These are phyloP conservation scores for Starmerella ratchasimensis DNA, from an alignment of 805 yeast genomes.

Conservation along the genomic window DNA sequence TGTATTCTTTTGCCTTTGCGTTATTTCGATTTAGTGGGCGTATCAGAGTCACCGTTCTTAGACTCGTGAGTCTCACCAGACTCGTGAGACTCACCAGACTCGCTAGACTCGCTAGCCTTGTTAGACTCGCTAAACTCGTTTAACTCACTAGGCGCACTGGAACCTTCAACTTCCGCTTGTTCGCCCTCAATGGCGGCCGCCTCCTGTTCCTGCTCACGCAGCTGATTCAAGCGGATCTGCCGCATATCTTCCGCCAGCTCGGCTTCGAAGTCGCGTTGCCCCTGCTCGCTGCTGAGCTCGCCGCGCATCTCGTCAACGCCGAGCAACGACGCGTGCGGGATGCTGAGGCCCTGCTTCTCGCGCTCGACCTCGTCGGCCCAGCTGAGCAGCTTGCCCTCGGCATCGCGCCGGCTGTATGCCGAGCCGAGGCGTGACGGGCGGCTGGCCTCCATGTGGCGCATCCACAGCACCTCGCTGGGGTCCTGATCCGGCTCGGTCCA, in stretches of 20 bases:
- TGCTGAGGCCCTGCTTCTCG: conserved; percentile 13
- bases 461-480: conserved; percentile 48
- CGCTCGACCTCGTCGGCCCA: conserved; percentile 23
- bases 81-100: too few species aligned
- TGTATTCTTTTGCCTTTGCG: too few species aligned
- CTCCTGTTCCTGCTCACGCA: neutral
- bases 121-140: too few species aligned
- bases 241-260: conserved; percentile 13
- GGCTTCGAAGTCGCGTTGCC: conserved; percentile 13
- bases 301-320: conserved; percentile 19
- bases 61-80: too few species aligned
- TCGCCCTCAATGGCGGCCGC: too few species aligned
- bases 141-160: too few species aligned
- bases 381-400: conserved; percentile 16
- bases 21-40: too few species aligned
- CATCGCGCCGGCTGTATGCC: conserved; percentile 18
- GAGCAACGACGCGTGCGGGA: conserved; percentile 27
- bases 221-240: conserved; percentile 3
- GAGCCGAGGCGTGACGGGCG: conserved; percentile 17
- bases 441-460: conserved; percentile 22
- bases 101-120: too few species aligned
- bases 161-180: too few species aligned
- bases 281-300: conserved; percentile 4
- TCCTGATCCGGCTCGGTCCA: conserved; percentile 89
- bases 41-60: too few species aligned